Conservation (phyloP, 2,329 filamentous ascomycete genomes). For the Pyricularia sp. region DNA sequence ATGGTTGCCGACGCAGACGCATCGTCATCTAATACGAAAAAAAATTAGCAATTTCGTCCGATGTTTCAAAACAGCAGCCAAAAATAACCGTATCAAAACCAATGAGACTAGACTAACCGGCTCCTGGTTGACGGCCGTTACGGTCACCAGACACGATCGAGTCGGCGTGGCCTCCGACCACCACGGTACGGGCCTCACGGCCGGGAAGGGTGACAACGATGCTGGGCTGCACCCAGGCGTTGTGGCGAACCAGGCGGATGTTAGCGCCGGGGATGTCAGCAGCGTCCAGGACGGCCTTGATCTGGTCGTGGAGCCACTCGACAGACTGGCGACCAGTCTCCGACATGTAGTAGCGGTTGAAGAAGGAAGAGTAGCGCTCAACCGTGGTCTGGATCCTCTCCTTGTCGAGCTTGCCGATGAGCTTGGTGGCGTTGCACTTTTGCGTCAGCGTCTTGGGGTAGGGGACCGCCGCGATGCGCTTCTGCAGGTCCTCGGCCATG, state of each 20-base stretch:
- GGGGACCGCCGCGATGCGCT: slow-evolving; percentile 20
- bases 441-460: slow-evolving; percentile 30
- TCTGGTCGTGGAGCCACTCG: slow-evolving; percentile 72
- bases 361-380: slow-evolving; percentile 67
- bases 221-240: slow-evolving; percentile 80
- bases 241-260: slow-evolving; percentile 62
- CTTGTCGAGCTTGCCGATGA: slow-evolving; percentile 64
- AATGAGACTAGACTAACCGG: slow-evolving; percentile 13
- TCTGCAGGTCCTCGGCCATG: slow-evolving; percentile 17
- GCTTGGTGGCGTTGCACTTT: slow-evolving; percentile 55
- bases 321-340: slow-evolving; percentile 74
- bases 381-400: slow-evolving; percentile 69
- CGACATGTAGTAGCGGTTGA: slow-evolving; percentile 73
- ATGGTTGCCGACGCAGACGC: slow-evolving; percentile 91
- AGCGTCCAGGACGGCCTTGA: slow-evolving; percentile 63
- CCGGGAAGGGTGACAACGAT: slow-evolving; percentile 90
- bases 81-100: not conserved
- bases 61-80: slow-evolving; percentile 8
- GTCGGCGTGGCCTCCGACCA: slow-evolving; percentile 89
- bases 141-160: slow-evolving; percentile 85
- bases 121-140: slow-evolving; percentile 62
- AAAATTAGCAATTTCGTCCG: slow-evolving; percentile 72
- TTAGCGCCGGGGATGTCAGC: slow-evolving; percentile 60
- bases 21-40: slow-evolving; percentile 88
- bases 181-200: slow-evolving; percentile 70